Evolutionary conservation across 1,139 yeast species (phyloP).

Genomic region (Sugiyamaella paludigena): DNA sequence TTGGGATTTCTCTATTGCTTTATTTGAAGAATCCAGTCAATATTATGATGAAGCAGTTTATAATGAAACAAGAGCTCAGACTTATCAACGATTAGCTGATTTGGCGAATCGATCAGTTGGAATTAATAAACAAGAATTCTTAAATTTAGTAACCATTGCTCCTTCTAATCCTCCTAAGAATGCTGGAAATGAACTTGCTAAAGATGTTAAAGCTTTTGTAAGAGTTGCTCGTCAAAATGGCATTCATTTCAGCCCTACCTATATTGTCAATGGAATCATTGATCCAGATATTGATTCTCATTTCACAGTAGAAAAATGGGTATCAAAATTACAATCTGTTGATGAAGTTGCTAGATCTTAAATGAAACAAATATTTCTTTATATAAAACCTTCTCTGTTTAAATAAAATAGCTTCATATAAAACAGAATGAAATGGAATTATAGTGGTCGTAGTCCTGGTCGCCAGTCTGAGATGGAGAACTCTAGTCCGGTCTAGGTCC

Average conservation of each 20-base stretch:
- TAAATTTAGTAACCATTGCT: slow-evolving; percentile 33
- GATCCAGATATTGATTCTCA: slow-evolving; percentile 44
- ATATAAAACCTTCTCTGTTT: too few species aligned
- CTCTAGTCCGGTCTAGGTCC: too few species aligned
- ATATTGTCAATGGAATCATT: slow-evolving; percentile 64
- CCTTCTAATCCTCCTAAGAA: slow-evolving; percentile 44
- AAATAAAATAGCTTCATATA: too few species aligned
- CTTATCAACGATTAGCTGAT: slow-evolving; percentile 54
- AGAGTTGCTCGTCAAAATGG: slow-evolving; percentile 73
- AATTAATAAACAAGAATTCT: slow-evolving; percentile 31
- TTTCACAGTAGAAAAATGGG: slow-evolving; percentile 33
- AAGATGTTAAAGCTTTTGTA: slow-evolving; percentile 71
- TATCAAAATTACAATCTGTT: slow-evolving; percentile 26
- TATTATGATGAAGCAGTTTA: slow-evolving; percentile 65
- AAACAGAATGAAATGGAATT: too few species aligned
- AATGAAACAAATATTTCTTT: too few species aligned
- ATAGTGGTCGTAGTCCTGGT: too few species aligned
- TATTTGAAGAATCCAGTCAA: slow-evolving; percentile 44
- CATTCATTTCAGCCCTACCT: slow-evolving; percentile 84
- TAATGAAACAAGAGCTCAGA: slow-evolving; percentile 53
- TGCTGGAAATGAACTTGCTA: slow-evolving; percentile 56
- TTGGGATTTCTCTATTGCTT: slow-evolving; percentile 58
- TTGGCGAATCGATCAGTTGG: slow-evolving; percentile 44
- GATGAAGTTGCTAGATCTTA: slow-evolving; percentile 15
- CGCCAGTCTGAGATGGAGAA: too few species aligned